Evolutionary conservation across 768 basidiomycete species (phyloP), one percentile per base, ranked within the genome.

Genomic region (Leccinum arenicola): DNA sequence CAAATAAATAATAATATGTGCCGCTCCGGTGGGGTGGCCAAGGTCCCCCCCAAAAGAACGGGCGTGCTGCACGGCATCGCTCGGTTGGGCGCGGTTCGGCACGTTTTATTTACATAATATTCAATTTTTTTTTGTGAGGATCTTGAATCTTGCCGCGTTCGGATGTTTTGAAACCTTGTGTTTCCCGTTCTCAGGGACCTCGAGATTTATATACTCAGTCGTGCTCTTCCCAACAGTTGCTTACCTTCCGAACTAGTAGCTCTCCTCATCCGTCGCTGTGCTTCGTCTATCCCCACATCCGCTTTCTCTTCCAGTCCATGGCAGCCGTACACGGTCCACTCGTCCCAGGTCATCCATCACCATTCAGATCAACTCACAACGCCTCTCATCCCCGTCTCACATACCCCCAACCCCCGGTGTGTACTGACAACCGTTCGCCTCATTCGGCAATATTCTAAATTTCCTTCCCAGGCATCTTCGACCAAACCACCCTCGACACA

Each of bases 241-340:
- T 33, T 33, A 5, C 59, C 59, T 62, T 64, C 54, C 56, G 59
- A 70, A 62, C 64, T 57, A 60, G 33, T 48, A 60, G 52, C 58
- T 62, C 63, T 61, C 33, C 14, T 38, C 61, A 3, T 21, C 29
- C 19, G 21, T 43, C 29, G 38, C 38, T 47, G 35, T 45, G 23
- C 54, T 33, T 54, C 21, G 23, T 23, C 14, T 25, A 10, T 14
- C 7, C 8, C 29, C 56, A 48, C 65, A 69, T 65, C 62, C 55
- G 73, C 69, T 71, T 33, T 9, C 40, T 31, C 36, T 7, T 21
- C 55, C 19, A 25, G 48, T 55, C 43, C n/a, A 73, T 73, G 72
- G 72, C 72, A 36, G 54, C 74, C 12, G 74, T 75, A 2, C 72
- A 66, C 54, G 72, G 72, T 56, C 72, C 72, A 9, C 1, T 74